Evolutionary conservation across 1,139 yeast species (phyloP), one percentile per base, ranked within the genome.

Genomic region (Geotrichum fermentans): DNA sequence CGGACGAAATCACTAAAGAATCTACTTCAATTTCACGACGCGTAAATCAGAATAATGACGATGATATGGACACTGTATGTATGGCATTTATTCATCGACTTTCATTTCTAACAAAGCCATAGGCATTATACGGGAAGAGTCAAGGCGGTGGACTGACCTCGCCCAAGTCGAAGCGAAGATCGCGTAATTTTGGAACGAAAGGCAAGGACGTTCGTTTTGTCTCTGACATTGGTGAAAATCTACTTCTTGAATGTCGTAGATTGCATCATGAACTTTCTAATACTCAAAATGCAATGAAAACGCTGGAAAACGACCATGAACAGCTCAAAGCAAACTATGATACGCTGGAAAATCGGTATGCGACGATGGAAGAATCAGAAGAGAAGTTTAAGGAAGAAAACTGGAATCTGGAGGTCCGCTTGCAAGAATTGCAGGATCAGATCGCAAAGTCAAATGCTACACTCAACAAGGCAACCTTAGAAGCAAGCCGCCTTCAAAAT

Each of bases 181-280:
- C 37, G 3, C 34, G 45, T n/a, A 45, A 45, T 22, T 47, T 51
- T 28, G 44, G 52, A 30, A 50, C 57, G 8, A 48, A 55, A 43
- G 35, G 57, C n/a, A 54, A 80, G 58, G 92, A 87, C 56, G 79
- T 86, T 70, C 80, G 82, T 58, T 88, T 88, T 64, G 87, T 86
- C 4, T 84, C 89, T 49, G 94, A 88, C 1, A 70, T 89, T 54
- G 84, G 94, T 65, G 95, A 88, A 61, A 83, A 82, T 49, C 71
- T 89, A 53, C 73, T 89, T 26, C 72, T 77, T 24, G 95, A 89
- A 67, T 87, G 96, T 61, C 77, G 97, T 56, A 73, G 83, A 54
- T 73, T 88, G 50, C 85, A 81, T 48, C 82, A 83, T 7, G 58
- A 58, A 30, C 52, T 65, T n/a, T 56, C 56, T 33, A 90, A 83